Conservation (phyloP, 2,329 filamentous ascomycete genomes). For the Arachnomyces sp. region DNA sequence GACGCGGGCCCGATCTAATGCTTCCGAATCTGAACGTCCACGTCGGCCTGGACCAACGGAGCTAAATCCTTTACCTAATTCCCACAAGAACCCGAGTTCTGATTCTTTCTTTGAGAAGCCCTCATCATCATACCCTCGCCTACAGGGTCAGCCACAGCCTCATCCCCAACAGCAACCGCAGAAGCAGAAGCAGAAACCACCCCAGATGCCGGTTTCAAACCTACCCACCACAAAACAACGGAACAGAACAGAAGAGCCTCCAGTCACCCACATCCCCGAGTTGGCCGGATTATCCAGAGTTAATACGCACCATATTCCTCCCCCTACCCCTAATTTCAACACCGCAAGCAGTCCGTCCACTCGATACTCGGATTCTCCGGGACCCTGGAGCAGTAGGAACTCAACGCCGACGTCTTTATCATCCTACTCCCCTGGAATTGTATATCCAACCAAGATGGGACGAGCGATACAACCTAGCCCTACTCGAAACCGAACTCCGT, state of each 20-base stretch:
- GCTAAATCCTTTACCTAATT: neutral
- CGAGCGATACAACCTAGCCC: conserved; percentile 30
- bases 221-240: conserved; percentile 12
- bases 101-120: neutral
- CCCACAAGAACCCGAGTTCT: neutral
- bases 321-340: conserved; percentile 30
- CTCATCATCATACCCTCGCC: too few relatives aligned
- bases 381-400: conserved; percentile 38
- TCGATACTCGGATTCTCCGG: conserved; percentile 39
- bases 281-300: conserved; percentile 30
- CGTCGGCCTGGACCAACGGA: neutral
- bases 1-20: conserved; percentile 3
- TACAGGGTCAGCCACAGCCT: conserved; percentile 1
- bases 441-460: conserved; percentile 32
- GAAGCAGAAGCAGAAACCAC: conserved; percentile 6
- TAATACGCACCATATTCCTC: conserved; percentile 29
- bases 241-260: conserved; percentile 12
- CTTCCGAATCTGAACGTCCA: neutral
- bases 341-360: conserved; percentile 40
- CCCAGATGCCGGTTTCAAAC: conserved; percentile 10
- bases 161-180: neutral
- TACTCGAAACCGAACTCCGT: conserved; percentile 29
- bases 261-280: conserved; percentile 25
- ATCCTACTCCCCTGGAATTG: conserved; percentile 42
- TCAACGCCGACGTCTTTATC: conserved; percentile 45